These are phyloP conservation scores for Xylaria palmicola DNA, from an alignment of 495 filamentous ascomycete species.

Conservation along the genomic window DNA sequence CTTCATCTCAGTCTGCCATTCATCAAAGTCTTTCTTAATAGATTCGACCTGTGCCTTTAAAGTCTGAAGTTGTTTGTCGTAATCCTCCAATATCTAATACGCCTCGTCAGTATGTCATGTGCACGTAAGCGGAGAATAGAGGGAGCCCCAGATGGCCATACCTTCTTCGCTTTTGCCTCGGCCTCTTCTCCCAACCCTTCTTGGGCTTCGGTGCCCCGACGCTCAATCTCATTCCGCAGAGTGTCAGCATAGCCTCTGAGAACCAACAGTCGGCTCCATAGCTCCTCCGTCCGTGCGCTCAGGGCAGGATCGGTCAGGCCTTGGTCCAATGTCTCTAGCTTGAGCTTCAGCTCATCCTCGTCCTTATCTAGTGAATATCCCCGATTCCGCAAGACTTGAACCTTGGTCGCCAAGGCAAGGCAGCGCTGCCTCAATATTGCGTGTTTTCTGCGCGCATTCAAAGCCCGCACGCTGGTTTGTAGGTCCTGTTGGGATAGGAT, in stretches of 20 bases:
- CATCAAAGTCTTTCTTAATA: conserved; percentile 75
- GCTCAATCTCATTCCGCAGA: conserved; percentile 76
- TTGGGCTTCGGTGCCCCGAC: conserved; percentile 52
- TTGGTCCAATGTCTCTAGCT: conserved; percentile 72
- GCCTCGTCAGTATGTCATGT: neutral
- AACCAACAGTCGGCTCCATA: conserved; percentile 91
- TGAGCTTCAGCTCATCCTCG: conserved; percentile 88
- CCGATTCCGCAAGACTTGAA: conserved; percentile 85
- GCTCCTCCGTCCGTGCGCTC: conserved; percentile 82
- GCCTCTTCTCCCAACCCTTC: conserved; percentile 72
- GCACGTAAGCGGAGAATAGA: neutral
- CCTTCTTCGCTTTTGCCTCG: conserved; percentile 81
- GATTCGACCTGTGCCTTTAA: conserved; percentile 78
- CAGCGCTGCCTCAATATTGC: conserved; percentile 76
- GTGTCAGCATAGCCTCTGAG: conserved; percentile 76
- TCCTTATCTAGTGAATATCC: conserved; percentile 90
- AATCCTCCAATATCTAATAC: conserved; percentile 79
- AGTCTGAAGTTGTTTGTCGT: conserved; percentile 82
- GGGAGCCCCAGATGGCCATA: conserved; percentile 37
- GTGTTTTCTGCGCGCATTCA: conserved; percentile 79
- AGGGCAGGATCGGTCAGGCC: conserved; percentile 79
- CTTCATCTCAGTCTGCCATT: conserved; percentile 64
- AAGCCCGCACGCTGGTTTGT: conserved; percentile 72
- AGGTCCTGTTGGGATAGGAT: conserved; percentile 82
- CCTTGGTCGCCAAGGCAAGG: conserved; percentile 81